Evolutionary conservation across 2,329 filamentous ascomycete species (phyloP).

Genomic region (Macroventuria anomochaeta): DNA sequence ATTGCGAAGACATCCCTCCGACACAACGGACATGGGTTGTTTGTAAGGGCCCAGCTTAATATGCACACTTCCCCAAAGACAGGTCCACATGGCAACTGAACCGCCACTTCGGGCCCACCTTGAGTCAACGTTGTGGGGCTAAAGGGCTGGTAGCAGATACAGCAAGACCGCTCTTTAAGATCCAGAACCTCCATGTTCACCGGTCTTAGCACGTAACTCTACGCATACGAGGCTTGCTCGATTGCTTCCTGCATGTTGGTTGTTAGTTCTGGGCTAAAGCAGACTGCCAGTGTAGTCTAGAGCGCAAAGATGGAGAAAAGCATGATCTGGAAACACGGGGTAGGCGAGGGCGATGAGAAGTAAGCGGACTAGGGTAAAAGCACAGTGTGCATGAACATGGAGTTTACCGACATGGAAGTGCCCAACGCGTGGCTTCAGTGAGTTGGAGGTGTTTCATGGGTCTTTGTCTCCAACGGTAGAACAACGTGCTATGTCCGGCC

Average conservation of each 20-base stretch:
- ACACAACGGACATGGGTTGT: slow-evolving; percentile 26
- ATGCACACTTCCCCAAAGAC: slow-evolving; percentile 25
- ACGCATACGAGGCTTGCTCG: neutral
- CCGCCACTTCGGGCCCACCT: slow-evolving; percentile 14
- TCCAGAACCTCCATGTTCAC: slow-evolving; percentile 10
- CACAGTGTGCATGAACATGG: slow-evolving; percentile 7
- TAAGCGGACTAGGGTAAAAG: neutral
- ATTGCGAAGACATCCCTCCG: slow-evolving; percentile 5
- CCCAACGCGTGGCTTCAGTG: too few relatives aligned
- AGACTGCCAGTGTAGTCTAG: neutral
- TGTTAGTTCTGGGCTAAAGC: slow-evolving; percentile 5
- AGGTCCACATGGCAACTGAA: slow-evolving; percentile 23
- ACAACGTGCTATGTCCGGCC: slow-evolving; percentile 1
- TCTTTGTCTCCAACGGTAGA: slow-evolving; percentile 5
- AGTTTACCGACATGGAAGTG: neutral
- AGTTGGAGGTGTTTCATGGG: too few relatives aligned
- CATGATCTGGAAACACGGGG: neutral
- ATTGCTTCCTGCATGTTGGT: neutral
- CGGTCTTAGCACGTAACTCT: slow-evolving; percentile 1
- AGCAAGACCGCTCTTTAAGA: slow-evolving; percentile 11
- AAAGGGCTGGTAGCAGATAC: slow-evolving; percentile 23
- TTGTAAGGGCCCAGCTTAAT: slow-evolving; percentile 14
- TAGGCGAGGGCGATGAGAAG: slow-evolving; percentile 6
- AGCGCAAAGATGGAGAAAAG: neutral
- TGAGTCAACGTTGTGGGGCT: neutral